Evolutionary conservation across 306 rosid genomes (phyloP).

Genomic region (Dalbergia cochinchinensis): DNA sequence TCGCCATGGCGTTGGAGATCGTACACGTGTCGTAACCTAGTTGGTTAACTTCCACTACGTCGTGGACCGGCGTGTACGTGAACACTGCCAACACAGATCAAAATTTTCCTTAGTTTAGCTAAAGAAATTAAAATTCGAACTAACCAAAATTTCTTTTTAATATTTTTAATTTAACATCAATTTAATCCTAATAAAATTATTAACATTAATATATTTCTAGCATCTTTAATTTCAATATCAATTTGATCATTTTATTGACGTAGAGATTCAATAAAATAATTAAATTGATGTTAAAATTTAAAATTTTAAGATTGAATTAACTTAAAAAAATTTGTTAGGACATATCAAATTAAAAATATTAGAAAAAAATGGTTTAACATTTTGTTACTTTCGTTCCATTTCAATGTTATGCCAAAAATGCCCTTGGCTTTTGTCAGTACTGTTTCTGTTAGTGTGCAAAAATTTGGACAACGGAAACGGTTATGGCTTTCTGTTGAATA

Average conservation of each 20-base stretch:
- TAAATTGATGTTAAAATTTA: no score
- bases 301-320: no score
- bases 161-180: no score
- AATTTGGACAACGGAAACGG: constrained; percentile 14
- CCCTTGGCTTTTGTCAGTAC: background rate
- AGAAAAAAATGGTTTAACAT: no score
- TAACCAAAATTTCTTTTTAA: no score
- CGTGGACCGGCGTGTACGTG: constrained; percentile 73
- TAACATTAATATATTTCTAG: no score
- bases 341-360: no score
- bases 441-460: background rate
- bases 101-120: background rate
- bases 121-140: background rate
- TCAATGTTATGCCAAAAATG: background rate
- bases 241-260: no score
- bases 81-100: constrained; percentile 63
- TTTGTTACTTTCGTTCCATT: background rate
- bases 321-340: no score
- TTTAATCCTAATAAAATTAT: no score
- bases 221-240: no score
- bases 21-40: constrained; percentile 61
- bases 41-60: constrained; percentile 71
- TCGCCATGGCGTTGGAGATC: constrained; percentile 53
- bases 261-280: no score
- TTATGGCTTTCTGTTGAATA: background rate